These are phyloP conservation scores for Adiantum capillusveneris DNA, from an alignment of 75 land plant genomes.

Conservation along the genomic window DNA sequence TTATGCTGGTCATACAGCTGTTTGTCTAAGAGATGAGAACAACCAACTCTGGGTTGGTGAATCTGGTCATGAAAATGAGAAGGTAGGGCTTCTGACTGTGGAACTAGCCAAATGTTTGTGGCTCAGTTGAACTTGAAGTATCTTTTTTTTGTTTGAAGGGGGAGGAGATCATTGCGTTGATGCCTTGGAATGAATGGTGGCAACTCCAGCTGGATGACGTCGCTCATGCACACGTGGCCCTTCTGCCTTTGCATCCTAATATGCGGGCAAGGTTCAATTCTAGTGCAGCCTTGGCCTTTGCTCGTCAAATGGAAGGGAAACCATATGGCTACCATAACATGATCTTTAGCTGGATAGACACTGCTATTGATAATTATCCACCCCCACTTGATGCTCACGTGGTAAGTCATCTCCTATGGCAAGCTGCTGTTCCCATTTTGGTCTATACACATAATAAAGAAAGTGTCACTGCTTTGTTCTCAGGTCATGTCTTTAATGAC, in stretches of 20 bases:
- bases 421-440: no score
- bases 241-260: constrained; percentile 83
- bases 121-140: no score
- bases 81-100: constrained; percentile 29
- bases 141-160: constrained; percentile 56
- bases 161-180: constrained; percentile 72
- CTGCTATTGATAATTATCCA: constrained; percentile 72
- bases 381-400: constrained; percentile 76
- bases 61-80: constrained; percentile 90
- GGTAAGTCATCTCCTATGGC: constrained; percentile 24
- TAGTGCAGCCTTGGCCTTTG: constrained; percentile 95
- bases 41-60: constrained; percentile 97
- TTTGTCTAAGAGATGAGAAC: constrained; percentile 75
- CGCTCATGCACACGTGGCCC: constrained; percentile 81
- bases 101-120: no score
- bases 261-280: constrained; percentile 74
- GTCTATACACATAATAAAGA: no score
- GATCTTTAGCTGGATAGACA: constrained; percentile 99
- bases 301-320: constrained; percentile 59
- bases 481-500: constrained; percentile 88
- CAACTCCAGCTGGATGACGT: constrained; percentile 64
- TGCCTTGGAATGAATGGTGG: constrained; percentile 99
- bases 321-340: constrained; percentile 98
- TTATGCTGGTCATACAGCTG: constrained; percentile 92
- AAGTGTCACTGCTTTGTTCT: not conserved